Evolutionary conservation across 805 yeast species (phyloP).

Genomic region (Suhomyces sp.): DNA sequence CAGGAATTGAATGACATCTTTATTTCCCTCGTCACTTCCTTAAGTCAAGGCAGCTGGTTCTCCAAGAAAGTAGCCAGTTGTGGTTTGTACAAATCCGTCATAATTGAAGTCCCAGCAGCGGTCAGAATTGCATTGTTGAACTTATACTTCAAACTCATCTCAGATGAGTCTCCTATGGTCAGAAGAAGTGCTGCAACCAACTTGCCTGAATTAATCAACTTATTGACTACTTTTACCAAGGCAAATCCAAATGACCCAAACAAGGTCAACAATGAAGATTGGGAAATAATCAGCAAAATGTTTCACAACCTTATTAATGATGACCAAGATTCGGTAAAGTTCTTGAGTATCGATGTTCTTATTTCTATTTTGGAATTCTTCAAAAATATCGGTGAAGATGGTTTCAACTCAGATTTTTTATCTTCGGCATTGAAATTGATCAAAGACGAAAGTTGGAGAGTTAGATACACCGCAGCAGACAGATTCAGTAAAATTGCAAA

Average conservation of each 20-base stretch:
- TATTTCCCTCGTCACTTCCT: slow-evolving; percentile 71
- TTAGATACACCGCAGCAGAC: slow-evolving; percentile 97
- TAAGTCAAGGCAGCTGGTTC: slow-evolving; percentile 92
- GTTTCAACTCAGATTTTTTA: slow-evolving; percentile 63
- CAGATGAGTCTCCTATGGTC: slow-evolving; percentile 97
- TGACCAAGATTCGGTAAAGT: slow-evolving; percentile 92
- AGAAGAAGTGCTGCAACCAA: slow-evolving; percentile 89
- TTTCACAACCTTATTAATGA: slow-evolving; percentile 75
- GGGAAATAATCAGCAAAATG: slow-evolving; percentile 80
- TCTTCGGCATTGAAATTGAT: slow-evolving; percentile 68
- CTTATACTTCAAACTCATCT: slow-evolving; percentile 66
- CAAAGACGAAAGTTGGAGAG: slow-evolving; percentile 95
- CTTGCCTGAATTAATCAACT: slow-evolving; percentile 71
- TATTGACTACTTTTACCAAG: slow-evolving; percentile 43
- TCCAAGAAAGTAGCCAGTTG: slow-evolving; percentile 88
- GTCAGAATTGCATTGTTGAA: slow-evolving; percentile 62
- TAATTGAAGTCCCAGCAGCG: slow-evolving; percentile 54
- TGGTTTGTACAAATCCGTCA: slow-evolving; percentile 75
- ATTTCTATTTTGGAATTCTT: slow-evolving; percentile 75
- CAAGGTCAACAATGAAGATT: slow-evolving; percentile 56
- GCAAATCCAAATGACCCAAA: slow-evolving; percentile 37
- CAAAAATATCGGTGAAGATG: slow-evolving; percentile 53
- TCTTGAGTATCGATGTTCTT: slow-evolving; percentile 82
- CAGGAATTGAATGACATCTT: slow-evolving; percentile 66
- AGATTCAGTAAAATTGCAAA: slow-evolving; percentile 72